Evolutionary conservation across 1,284 basidiomycete species (phyloP), one percentile per base, ranked within the genome.

Genomic region (Trichosporon sp.): DNA sequence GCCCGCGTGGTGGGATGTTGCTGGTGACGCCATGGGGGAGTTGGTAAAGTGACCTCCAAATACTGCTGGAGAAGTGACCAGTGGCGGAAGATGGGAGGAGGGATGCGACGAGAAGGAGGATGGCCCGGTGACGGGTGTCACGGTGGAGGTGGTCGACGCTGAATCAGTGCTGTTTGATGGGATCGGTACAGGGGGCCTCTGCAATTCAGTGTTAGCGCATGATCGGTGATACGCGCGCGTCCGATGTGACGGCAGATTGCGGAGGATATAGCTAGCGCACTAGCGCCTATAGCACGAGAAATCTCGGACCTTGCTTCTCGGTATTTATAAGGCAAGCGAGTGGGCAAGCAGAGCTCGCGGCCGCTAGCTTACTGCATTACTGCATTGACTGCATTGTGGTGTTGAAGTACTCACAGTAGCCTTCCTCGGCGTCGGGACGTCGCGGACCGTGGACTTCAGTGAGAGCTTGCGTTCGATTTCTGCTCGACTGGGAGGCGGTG

Each of bases 381-480:
- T n/a, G n/a, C n/a, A n/a, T n/a, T n/a, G n/a, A n/a, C n/a, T n/a
- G n/a, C n/a, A n/a, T 32, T 5, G 32, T 19, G 37, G 16, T 19
- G 21, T 7, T 40, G 37, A 16, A 40, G n/a, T 16, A 59, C 40
- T 46, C 40, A 29, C 37, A 4, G 40, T 44, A 10, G 27, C 21
- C 40, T 34, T 23, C 36, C 56, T 57, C 6, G n/a, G n/a, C n/a
- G 29, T 23, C 29, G 32, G 56, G 16, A 27, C 21, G 33, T 36
- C 56, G 56, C 33, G 21, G 21, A 36, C 56, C 11, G 33, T 21
- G 29, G 27, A 74, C 73, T 89, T 88, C 54, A 92, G 84, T 2
- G 91, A 92, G 21, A 95, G 85, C 75, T 94, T 94, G 66, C 92
- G 85, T 67, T 91, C 86, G 27, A 95, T 86, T 81, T 95, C 92